Conservation (phyloP, 176 grass and related monocot species). For the Avena eriantha region DNA sequence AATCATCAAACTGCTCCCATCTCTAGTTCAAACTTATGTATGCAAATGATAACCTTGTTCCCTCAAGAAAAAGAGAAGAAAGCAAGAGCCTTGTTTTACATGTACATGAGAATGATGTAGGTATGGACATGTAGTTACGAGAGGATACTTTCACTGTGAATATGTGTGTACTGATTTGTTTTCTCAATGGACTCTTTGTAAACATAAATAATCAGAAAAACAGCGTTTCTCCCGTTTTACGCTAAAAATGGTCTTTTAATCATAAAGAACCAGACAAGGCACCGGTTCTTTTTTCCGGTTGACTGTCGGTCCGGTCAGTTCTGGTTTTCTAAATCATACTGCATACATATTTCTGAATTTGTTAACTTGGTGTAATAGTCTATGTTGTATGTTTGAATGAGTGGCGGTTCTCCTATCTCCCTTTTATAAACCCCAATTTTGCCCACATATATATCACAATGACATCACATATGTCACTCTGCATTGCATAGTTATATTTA, state of each 20-base stretch:
- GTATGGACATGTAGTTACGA: not conserved
- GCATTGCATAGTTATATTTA: not conserved
- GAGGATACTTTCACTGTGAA: not conserved
- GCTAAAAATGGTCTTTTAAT: not conserved
- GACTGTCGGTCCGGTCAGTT: not conserved
- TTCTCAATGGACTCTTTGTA: not conserved
- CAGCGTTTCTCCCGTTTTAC: not conserved
- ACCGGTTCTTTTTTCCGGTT: not conserved
- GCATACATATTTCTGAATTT: not conserved
- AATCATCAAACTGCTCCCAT: not conserved
- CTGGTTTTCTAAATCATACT: not conserved
- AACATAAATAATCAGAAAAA: not conserved
- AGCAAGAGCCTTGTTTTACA: not conserved
- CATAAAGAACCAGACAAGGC: not conserved
- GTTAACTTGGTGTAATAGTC: not conserved
- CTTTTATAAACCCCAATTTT: not conserved
- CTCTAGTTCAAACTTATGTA: not conserved
- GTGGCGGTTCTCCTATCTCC: not conserved
- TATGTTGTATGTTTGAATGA: not conserved
- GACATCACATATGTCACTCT: not conserved
- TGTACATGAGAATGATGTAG: constrained; percentile 10
- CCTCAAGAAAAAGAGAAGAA: not conserved
- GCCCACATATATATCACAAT: not conserved
- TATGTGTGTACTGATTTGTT: not conserved
- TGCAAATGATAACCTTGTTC: not conserved